Conservation (phyloP, 805 yeast genomes). For the Yarrowia keelungensis region DNA sequence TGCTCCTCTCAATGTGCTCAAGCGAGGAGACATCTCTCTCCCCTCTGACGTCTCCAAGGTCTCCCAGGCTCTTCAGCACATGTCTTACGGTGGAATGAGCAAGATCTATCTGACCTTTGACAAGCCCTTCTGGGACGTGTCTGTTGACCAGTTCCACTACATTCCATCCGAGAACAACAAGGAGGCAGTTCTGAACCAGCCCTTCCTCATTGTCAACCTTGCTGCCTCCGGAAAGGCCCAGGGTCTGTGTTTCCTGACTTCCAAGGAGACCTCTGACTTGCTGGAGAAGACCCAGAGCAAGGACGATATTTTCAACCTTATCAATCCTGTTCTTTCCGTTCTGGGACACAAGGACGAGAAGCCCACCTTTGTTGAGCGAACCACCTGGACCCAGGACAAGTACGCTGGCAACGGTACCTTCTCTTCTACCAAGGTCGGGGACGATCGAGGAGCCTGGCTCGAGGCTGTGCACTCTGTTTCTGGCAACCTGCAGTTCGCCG, state of each 20-base stretch:
- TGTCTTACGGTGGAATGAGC: conserved; percentile 47
- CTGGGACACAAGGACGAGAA: conserved; percentile 39
- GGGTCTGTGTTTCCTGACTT: conserved; percentile 44
- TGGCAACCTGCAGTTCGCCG: conserved; percentile 46
- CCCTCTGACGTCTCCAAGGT: conserved; percentile 44
- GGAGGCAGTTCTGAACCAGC: conserved; percentile 42
- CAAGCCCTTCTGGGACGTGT: conserved; percentile 47
- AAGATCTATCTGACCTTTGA: conserved; percentile 48
- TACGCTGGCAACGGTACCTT: conserved; percentile 49
- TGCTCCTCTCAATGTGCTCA: conserved; percentile 48
- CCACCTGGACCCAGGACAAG: conserved; percentile 47
- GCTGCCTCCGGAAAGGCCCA: conserved; percentile 44
- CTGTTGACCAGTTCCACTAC: conserved; percentile 45
- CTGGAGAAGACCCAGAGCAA: conserved; percentile 41
- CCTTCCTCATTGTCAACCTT: conserved; percentile 43
- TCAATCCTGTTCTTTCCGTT: conserved; percentile 42
- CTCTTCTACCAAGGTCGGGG: conserved; percentile 43
- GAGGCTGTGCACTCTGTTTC: conserved; percentile 42
- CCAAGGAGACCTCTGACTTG: conserved; percentile 42
- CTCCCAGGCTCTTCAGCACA: conserved; percentile 41
- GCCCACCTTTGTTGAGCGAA: conserved; percentile 42
- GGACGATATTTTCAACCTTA: conserved; percentile 42
- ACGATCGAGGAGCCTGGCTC: conserved; percentile 44
- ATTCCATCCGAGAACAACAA: conserved; percentile 42
- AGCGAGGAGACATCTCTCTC: conserved; percentile 43